phyloP scores from a whole-genome alignment of 2,329 filamentous ascomycete genomes.

The Alternaria panax region DNA sequence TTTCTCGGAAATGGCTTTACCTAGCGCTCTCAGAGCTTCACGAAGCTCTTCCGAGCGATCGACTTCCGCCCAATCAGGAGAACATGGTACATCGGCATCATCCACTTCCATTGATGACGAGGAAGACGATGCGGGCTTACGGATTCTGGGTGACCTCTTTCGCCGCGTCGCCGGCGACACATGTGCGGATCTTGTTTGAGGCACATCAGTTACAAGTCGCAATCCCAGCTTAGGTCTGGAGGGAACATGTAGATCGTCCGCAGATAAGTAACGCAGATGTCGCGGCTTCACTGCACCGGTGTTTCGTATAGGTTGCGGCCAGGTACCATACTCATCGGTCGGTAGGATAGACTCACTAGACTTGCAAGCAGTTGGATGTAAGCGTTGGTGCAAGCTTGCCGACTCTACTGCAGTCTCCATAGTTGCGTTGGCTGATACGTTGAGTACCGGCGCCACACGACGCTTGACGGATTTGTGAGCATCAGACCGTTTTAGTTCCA shows the following conservation, averaged over 20 bases:
- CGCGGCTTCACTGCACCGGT: neutral
- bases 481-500: constrained; percentile 33
- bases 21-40: constrained; percentile 29
- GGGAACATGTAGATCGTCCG: constrained; percentile 13
- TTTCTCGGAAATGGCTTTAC: constrained; percentile 1
- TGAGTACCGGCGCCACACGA: constrained; percentile 9
- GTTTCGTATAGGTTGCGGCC: constrained; percentile 16
- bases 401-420: neutral
- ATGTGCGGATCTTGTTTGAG: constrained; percentile 30
- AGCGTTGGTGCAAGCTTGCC: constrained; percentile 3
- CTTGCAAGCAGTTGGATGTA: neutral
- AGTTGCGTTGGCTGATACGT: neutral
- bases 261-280: constrained; percentile 17
- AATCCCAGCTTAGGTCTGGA: constrained; percentile 16
- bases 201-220: constrained; percentile 30
- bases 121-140: constrained; percentile 18
- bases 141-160: constrained; percentile 19
- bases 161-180: constrained; percentile 28
- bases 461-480: constrained; percentile 37
- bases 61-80: constrained; percentile 30
- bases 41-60: constrained; percentile 27
- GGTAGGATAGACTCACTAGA: neutral
- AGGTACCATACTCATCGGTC: constrained; percentile 11
- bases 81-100: constrained; percentile 8
- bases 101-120: constrained; percentile 17